phyloP scores from a whole-genome alignment of 2,329 filamentous ascomycete genomes.

The Trichoderma koningii region DNA sequence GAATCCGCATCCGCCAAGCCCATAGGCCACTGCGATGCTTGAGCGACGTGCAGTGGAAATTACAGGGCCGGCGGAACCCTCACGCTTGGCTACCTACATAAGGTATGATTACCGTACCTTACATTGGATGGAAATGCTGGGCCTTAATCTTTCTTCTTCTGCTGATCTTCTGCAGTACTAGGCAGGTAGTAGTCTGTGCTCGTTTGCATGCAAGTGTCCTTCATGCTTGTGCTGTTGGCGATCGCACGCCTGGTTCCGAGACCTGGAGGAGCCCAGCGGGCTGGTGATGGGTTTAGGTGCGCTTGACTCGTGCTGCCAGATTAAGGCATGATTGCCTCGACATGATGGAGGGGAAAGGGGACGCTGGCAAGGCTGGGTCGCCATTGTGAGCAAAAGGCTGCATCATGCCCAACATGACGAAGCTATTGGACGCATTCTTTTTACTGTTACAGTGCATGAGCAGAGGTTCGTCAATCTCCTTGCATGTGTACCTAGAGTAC shows the following conservation, averaged over 20 bases:
- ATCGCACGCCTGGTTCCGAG: constrained; percentile 12
- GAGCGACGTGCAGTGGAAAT: constrained; percentile 9
- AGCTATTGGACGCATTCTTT: no score
- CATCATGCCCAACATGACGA: no score
- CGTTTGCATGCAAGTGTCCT: background rate
- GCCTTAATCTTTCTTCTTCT: background rate
- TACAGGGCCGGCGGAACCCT: constrained; percentile 14
- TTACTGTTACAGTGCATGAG: no score
- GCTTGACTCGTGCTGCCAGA: background rate
- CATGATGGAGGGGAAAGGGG: background rate
- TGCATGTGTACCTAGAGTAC: no score
- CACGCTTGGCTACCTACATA: background rate
- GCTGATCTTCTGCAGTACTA: constrained; percentile 10
- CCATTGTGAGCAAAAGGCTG: background rate
- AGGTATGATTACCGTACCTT: no score
- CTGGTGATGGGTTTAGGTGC: constrained; percentile 12
- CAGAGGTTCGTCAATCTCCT: no score
- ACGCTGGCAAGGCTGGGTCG: background rate
- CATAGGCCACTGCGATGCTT: background rate
- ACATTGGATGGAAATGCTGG: no score
- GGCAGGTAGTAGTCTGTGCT: background rate
- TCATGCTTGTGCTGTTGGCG: background rate
- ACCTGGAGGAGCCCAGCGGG: background rate
- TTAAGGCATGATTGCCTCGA: constrained; percentile 10
- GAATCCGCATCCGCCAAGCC: background rate